A percentile compares a stretch with the other conserved stretches of the same genome.
phyloP scores from a whole-genome alignment of 768 basidiomycete species.

The Hebeloma cylindrosporum region DNA sequence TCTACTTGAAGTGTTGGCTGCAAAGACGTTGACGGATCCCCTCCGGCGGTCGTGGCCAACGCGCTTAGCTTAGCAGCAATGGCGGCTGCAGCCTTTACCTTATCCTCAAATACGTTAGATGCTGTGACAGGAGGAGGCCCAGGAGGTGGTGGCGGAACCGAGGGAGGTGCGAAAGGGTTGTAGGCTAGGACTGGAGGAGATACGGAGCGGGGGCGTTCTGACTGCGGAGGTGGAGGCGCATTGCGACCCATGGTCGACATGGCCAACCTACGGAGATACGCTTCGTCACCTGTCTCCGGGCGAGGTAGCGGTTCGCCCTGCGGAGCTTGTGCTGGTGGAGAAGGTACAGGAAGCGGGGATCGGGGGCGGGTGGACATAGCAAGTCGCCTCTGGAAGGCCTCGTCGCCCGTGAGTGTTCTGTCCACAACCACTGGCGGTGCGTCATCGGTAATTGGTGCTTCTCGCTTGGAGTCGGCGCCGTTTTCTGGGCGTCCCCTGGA shows the following conservation, averaged over 20 bases:
- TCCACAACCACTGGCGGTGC: conserved; percentile 41
- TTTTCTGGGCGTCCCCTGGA: conserved; percentile 44
- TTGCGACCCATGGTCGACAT: conserved; percentile 46
- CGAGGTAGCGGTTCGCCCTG: conserved; percentile 17
- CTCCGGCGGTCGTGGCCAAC: conserved; percentile 39
- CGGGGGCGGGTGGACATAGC: conserved; percentile 52
- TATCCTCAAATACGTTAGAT: conserved; percentile 56
- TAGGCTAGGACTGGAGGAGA: conserved; percentile 61
- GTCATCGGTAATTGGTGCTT: conserved; percentile 11
- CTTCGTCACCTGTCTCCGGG: conserved; percentile 64
- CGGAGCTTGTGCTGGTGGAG: conserved; percentile 16
- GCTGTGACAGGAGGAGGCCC: conserved; percentile 40
- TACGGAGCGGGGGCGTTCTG: conserved; percentile 34
- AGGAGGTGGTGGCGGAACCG: conserved; percentile 60
- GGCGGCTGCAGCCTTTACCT: conserved; percentile 73
- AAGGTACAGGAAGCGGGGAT: conserved; percentile 21
- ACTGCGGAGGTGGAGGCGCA: conserved; percentile 27
- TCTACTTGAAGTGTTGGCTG: conserved; percentile 28
- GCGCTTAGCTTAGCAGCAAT: conserved; percentile 76
- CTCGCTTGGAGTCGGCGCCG: conserved; percentile 33
- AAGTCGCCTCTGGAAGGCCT: conserved; percentile 72
- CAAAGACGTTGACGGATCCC: neutral
- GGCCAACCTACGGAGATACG: conserved; percentile 60
- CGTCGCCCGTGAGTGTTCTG: conserved; percentile 65
- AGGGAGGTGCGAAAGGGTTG: conserved; percentile 67